Evolutionary conservation across 768 basidiomycete species (phyloP).

Genomic region (Chiua virens): DNA sequence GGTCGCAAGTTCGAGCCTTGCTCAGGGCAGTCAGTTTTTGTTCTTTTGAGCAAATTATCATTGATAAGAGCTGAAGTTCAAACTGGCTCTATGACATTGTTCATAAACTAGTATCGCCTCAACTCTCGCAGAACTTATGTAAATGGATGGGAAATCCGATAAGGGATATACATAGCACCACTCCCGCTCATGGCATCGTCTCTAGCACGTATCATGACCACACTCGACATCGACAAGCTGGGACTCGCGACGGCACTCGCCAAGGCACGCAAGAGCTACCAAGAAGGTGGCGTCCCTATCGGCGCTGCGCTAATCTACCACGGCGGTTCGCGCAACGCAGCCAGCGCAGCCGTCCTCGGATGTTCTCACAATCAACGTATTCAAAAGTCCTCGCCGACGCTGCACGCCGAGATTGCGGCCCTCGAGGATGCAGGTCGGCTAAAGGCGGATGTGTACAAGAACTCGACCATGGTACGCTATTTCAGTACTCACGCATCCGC

Average conservation of each 20-base stretch:
- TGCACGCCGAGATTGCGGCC: constrained; percentile 50
- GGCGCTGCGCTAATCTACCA: constrained; percentile 49
- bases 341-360: constrained; percentile 35
- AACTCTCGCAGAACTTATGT: too few relatives aligned
- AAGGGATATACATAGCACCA: too few relatives aligned
- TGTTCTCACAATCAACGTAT: constrained; percentile 46
- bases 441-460: constrained; percentile 43
- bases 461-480: constrained; percentile 47
- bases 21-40: constrained; percentile 41
- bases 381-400: constrained; percentile 42
- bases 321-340: constrained; percentile 4
- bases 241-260: constrained; percentile 34
- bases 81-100: too few relatives aligned
- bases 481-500: too few relatives aligned
- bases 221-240: constrained; percentile 23
- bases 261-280: constrained; percentile 47
- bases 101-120: too few relatives aligned
- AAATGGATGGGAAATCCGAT: too few relatives aligned
- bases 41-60: too few relatives aligned
- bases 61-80: too few relatives aligned
- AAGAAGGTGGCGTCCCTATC: constrained; percentile 63
- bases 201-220: neutral
- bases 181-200: too few relatives aligned
- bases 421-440: constrained; percentile 55
- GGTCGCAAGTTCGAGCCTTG: constrained; percentile 63